Percentiles rank a stretch among this genome's conserved stretches.
These are phyloP conservation scores for Colletotrichum melonis DNA, from an alignment of 2,329 filamentous ascomycete species.

Conservation along the genomic window DNA sequence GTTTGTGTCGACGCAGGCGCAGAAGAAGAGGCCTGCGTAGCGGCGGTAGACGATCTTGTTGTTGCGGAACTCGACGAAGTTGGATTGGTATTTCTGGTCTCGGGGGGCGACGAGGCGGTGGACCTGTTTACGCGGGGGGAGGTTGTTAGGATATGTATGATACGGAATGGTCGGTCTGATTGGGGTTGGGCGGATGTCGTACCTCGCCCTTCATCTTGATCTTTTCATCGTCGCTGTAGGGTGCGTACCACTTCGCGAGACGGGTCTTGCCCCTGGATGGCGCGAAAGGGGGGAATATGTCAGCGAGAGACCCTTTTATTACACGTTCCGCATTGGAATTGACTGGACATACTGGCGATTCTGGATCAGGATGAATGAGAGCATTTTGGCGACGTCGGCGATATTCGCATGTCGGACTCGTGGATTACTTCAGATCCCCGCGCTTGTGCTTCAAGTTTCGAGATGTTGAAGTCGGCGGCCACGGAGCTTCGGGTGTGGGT, in stretches of 20 bases:
- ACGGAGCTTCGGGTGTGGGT: constrained; percentile 29
- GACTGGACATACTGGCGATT: constrained; percentile 74
- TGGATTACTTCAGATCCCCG: background rate
- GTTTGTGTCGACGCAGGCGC: constrained; percentile 98
- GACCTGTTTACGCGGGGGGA: constrained; percentile 63
- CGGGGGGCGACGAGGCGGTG: constrained; percentile 97
- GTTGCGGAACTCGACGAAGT: constrained; percentile 96
- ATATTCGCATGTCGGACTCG: constrained; percentile 23
- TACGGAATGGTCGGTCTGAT: background rate
- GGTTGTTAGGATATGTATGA: no score
- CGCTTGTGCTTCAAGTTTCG: constrained; percentile 17
- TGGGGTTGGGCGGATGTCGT: constrained; percentile 42
- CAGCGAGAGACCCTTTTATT: constrained; percentile 18
- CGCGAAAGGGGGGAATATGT: background rate
- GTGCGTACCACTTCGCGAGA: constrained; percentile 98
- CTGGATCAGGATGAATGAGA: constrained; percentile 87
- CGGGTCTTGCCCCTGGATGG: constrained; percentile 89
- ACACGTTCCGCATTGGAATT: background rate
- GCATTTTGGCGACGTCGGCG: constrained; percentile 51
- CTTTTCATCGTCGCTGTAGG: constrained; percentile 98
- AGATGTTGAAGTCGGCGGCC: constrained; percentile 27
- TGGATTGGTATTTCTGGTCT: constrained; percentile 99
- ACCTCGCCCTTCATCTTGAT: constrained; percentile 99
- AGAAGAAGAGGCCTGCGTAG: constrained; percentile 98
- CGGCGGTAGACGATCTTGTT: constrained; percentile 98